Percentiles rank a stretch among this genome's conserved stretches.
Evolutionary conservation across 2,329 filamentous ascomycete species (phyloP).

Genomic region (Ophiocordyceps unilateralis): DNA sequence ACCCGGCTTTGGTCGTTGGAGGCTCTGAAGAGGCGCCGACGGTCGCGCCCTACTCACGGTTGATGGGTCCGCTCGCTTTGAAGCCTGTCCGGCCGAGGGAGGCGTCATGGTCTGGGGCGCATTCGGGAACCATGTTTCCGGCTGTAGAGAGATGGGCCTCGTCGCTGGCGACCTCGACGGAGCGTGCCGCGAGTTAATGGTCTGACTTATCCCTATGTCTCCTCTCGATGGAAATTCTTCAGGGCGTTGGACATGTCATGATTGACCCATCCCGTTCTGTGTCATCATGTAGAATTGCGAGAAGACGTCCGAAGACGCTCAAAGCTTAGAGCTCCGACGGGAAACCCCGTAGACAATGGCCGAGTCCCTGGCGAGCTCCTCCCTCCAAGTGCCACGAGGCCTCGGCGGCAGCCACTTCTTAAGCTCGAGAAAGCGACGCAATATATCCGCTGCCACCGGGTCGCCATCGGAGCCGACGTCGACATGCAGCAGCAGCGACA

Average conservation of each 20-base stretch:
- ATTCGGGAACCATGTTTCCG: conserved; percentile 3
- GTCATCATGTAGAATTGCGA: background rate
- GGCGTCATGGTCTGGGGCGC: conserved; percentile 10
- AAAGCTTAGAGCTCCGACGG: conserved; percentile 8
- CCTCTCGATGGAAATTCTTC: too few species aligned
- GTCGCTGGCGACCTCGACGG: conserved; percentile 11
- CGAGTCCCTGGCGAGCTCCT: conserved; percentile 15
- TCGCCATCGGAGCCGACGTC: conserved; percentile 21
- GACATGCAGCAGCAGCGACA: conserved; percentile 23
- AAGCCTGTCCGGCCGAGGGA: conserved; percentile 9
- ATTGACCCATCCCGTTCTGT: background rate
- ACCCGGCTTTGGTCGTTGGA: conserved; percentile 12
- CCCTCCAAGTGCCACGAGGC: conserved; percentile 5
- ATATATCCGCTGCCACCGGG: conserved; percentile 19
- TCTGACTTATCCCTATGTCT: too few species aligned
- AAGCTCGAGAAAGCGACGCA: conserved; percentile 19
- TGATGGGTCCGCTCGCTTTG: conserved; percentile 9
- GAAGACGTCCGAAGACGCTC: conserved; percentile 1
- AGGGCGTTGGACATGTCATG: background rate
- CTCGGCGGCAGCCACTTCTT: conserved; percentile 7
- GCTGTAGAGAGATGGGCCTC: conserved; percentile 10
- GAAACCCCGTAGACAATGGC: conserved; percentile 18
- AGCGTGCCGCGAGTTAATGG: conserved; percentile 6
- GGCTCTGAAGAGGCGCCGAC: conserved; percentile 7
- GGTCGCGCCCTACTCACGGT: conserved; percentile 8